Base-by-base conservation (phyloP, 352 stramenopile species). In the Phytophthora ramorum region DNA sequence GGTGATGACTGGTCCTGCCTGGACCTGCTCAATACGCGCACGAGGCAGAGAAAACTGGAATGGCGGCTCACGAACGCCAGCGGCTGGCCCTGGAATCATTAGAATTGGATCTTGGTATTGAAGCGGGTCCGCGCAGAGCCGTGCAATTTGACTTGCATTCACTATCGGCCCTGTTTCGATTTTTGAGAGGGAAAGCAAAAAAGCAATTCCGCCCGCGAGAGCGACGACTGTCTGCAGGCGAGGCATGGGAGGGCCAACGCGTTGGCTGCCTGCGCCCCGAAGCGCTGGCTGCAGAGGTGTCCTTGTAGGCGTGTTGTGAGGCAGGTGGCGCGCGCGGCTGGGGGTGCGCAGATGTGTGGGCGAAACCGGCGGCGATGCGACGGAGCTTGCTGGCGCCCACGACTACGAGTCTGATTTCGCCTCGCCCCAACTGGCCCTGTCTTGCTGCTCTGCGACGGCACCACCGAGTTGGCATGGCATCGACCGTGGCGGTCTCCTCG, bases 141-240 rank as follows among this genome's bases (percentile, higher is more conserved):
- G 35, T 55, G 30, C 16, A 41, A 47, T n/a, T 6, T 40, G 10
- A 65, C 46, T 62, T 38, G 30, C 20, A 14, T 57, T 63, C 30
- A 63, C n/a, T 68, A 68, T 68, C 26, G 46, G 7, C 35, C n/a
- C 9, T n/a, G 46, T 48, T 70, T 69, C 65, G 59, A 66, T 49
- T 60, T 61, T 60, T 57, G 22, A 7, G 37, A 24, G 37, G 46
- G 12, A 32, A 58, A 12, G 34, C 34, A 32, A 8, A 8, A 6
- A 5, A 40, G 34, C 4, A 16, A 40, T 40, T 10, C 34, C 34
- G 14, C 7, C 34, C 34, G 14, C 7, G 26, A 5, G 5, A 32
- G 4, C 26, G 26, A 32, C 7, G 26, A 8, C 26, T 32, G 7
- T 32, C 26, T 32, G 26, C 26, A 40, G 34, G 34, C 12, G 4